Evolutionary conservation across 306 rosid genomes (phyloP), one percentile per base, ranked within the genome.

Genomic region (Prunus campanulata): DNA sequence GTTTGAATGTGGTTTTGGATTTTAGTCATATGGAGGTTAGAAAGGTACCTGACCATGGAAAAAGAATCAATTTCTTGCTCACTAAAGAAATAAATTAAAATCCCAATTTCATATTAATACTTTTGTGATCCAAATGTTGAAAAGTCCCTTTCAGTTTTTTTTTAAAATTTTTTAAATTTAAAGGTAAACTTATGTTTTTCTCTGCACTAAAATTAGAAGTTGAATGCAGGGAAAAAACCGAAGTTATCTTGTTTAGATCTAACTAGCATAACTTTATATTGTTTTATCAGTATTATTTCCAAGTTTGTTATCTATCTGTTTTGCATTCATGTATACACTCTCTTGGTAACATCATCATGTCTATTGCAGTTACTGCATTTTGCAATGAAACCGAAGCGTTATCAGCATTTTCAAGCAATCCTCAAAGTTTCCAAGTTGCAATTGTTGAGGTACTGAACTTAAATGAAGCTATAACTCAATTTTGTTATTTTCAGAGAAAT

Each of bases 391-490:
- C 82, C 12, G 96, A 88, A 77, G 97, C 97, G 57, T 81, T 90
- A 86, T 85, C 87, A 50, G 93, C 84, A 54, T 79, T 92, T 72
- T 84, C 87, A 44, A 84, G 81, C 62, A 84, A 80, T 55, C 90
- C 90, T n/a, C 84, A 83, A 84, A 76, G 85, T 83, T 90, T 92
- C 81, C 97, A 92, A 77, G 84, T 92, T 81, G 96, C 96, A 39
- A 62, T 92, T 50, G 89, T 90, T 73, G 97, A 90, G 97, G 97
- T 92, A 82, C 82, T 48, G 68, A 47, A 6, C 65, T 51, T 66
- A 8, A 52, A 20, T 66, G 74, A 13, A 22, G 10, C 47, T 22
- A 11, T 19, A 49, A 12, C 16, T 54, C 49, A 29, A 19, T 27
- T 44, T 3, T 15, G 35, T 65, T 18, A 19, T 24, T 55, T 20